phyloP scores from a whole-genome alignment of 2,329 filamentous ascomycete species.

The Alternaria consortialis region DNA sequence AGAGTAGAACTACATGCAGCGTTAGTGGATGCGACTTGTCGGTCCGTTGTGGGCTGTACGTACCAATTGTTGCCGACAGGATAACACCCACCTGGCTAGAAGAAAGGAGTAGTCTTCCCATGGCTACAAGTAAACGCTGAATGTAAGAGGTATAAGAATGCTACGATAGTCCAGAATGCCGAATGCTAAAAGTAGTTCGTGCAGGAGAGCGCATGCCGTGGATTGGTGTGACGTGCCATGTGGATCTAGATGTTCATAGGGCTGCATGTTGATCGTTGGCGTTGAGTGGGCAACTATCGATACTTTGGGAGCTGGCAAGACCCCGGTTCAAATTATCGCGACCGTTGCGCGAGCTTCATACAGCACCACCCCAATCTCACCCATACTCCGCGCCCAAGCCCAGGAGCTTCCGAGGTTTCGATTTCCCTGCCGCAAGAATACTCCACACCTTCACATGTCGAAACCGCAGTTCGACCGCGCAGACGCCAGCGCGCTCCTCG shows the following conservation, averaged over 20 bases:
- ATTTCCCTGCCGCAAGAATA: background rate
- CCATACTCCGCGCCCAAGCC: background rate
- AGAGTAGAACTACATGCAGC: slow-evolving; percentile 67
- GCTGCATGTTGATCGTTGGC: slow-evolving; percentile 25
- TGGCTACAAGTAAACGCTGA: slow-evolving; percentile 17
- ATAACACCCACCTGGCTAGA: slow-evolving; percentile 75
- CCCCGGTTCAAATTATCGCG: slow-evolving; percentile 25
- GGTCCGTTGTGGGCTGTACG: slow-evolving; percentile 31
- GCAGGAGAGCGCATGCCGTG: slow-evolving; percentile 29
- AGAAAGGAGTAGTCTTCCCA: slow-evolving; percentile 67
- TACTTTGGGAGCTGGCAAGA: slow-evolving; percentile 20
- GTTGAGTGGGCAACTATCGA: slow-evolving; percentile 43
- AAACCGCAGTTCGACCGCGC: slow-evolving; percentile 70
- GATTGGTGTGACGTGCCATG: slow-evolving; percentile 40
- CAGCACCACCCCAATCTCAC: background rate
- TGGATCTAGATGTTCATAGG: slow-evolving; percentile 26
- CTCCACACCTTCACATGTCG: slow-evolving; percentile 25
- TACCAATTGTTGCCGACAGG: slow-evolving; percentile 71
- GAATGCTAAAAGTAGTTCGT: slow-evolving; percentile 27
- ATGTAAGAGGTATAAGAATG: slow-evolving; percentile 28
- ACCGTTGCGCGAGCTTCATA: slow-evolving; percentile 8
- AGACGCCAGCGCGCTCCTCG: slow-evolving; percentile 79
- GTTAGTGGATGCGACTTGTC: background rate
- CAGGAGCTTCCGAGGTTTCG: background rate
- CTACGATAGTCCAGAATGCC: slow-evolving; percentile 20